These are phyloP conservation scores for Endocalyx cinctus DNA, from an alignment of 2,329 filamentous ascomycete species.

Conservation along the genomic window DNA sequence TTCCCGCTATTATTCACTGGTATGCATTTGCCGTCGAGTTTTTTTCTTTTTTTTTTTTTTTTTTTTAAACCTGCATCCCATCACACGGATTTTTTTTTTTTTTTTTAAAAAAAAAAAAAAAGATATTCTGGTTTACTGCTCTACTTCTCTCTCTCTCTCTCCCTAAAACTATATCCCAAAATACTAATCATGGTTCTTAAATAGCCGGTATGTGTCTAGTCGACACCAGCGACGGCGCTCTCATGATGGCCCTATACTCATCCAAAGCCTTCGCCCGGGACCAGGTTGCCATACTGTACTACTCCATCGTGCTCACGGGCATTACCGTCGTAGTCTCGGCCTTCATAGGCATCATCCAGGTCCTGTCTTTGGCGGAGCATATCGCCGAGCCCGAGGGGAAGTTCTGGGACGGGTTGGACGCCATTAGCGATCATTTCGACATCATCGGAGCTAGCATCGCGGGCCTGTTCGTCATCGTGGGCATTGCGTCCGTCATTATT, in stretches of 20 bases:
- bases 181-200: no score
- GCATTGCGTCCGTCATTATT: conserved; percentile 64
- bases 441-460: conserved; percentile 84
- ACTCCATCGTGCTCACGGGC: conserved; percentile 80
- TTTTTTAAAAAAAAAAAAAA: conserved; percentile 1
- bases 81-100: neutral
- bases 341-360: conserved; percentile 80
- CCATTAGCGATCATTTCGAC: conserved; percentile 75
- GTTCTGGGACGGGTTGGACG: conserved; percentile 89
- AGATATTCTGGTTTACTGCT: no score
- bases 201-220: conserved; percentile 91
- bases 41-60: conserved; percentile 1
- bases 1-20: conserved; percentile 87
- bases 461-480: conserved; percentile 75
- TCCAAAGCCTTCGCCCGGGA: conserved; percentile 74
- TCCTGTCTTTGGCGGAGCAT: conserved; percentile 73
- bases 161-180: no score
- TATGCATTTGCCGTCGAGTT: conserved; percentile 37
- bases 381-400: conserved; percentile 66
- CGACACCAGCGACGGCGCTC: conserved; percentile 85
- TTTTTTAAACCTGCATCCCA: neutral
- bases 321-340: conserved; percentile 81
- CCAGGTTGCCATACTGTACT: conserved; percentile 86
- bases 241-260: conserved; percentile 94
- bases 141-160: no score